Conservation (phyloP, 768 basidiomycete genomes). For the Tulasnella calospora region DNA sequence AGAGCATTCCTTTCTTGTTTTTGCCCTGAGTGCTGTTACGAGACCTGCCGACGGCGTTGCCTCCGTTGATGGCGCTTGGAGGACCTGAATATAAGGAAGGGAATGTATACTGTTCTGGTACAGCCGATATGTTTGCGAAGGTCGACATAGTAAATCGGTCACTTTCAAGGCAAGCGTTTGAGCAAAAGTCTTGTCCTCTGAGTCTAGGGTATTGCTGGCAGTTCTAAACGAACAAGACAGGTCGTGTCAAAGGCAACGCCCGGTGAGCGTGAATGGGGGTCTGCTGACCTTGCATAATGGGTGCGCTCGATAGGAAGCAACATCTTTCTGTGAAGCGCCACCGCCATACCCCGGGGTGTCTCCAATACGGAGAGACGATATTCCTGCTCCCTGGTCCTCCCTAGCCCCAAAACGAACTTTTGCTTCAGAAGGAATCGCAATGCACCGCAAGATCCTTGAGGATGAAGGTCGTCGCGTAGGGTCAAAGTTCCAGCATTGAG, state of each 20-base stretch:
- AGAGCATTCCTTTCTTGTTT: constrained; percentile 15
- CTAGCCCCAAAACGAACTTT: too few relatives aligned
- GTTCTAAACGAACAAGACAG: neutral
- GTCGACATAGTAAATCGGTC: neutral
- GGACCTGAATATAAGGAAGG: neutral
- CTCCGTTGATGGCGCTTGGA: neutral
- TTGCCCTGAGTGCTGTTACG: neutral
- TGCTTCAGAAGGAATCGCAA: too few relatives aligned
- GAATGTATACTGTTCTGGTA: neutral
- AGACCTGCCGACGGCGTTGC: neutral
- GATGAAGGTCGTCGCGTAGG: too few relatives aligned
- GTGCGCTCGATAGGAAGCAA: neutral
- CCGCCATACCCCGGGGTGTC: constrained; percentile 34
- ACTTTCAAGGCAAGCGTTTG: neutral
- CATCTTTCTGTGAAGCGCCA: too few relatives aligned
- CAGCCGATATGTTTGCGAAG: neutral
- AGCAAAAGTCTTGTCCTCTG: neutral
- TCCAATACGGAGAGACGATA: too few relatives aligned
- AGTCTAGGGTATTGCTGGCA: neutral
- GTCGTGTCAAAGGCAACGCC: too few relatives aligned
- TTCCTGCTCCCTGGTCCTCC: too few relatives aligned
- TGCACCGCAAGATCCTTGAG: too few relatives aligned
- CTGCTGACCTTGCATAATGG: neutral
- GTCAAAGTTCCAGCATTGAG: too few relatives aligned
- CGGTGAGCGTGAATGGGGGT: neutral